Percentiles rank a stretch among this genome's conserved stretches.
Evolutionary conservation across 352 stramenopile species (phyloP).

Genomic region (Pythium scleroteichum): DNA sequence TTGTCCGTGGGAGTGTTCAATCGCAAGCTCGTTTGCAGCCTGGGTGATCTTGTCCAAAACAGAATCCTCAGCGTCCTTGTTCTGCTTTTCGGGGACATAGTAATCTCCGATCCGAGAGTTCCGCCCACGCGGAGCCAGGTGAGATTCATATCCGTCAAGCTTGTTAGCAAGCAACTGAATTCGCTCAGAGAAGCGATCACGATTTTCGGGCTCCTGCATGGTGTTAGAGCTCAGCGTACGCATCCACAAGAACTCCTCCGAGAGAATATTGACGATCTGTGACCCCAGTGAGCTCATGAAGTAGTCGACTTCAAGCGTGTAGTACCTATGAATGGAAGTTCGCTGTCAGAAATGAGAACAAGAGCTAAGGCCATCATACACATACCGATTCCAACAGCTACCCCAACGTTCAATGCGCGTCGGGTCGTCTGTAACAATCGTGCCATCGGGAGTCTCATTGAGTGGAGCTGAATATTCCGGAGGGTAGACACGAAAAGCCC

Average conservation of each 20-base stretch:
- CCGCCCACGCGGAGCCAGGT: slow-evolving; percentile 57
- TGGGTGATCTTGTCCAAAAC: slow-evolving; percentile 87
- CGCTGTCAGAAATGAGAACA: background rate
- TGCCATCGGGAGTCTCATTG: slow-evolving; percentile 96
- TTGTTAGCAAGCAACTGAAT: slow-evolving; percentile 87
- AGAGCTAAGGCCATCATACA: background rate
- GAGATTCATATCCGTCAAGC: slow-evolving; percentile 71
- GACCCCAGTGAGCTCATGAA: slow-evolving; percentile 94
- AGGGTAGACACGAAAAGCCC: slow-evolving; percentile 97
- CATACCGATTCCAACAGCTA: slow-evolving; percentile 91
- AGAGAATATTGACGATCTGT: slow-evolving; percentile 92
- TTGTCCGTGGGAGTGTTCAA: slow-evolving; percentile 82
- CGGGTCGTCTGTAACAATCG: slow-evolving; percentile 92
- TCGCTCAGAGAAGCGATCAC: slow-evolving; percentile 88
- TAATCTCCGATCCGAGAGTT: slow-evolving; percentile 82
- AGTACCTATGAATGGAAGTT: slow-evolving; percentile 66
- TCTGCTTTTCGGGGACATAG: slow-evolving; percentile 85
- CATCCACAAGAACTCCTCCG: slow-evolving; percentile 93
- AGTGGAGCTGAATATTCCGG: slow-evolving; percentile 93
- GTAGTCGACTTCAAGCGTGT: slow-evolving; percentile 95
- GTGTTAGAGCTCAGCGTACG: slow-evolving; percentile 88
- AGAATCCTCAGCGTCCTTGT: slow-evolving; percentile 74
- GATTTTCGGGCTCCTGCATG: slow-evolving; percentile 89
- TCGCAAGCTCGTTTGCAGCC: slow-evolving; percentile 83
- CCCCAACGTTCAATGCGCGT: slow-evolving; percentile 96